These are phyloP conservation scores for apple (Malus domestica) DNA, from an alignment of 306 rosid genomes.

Conservation along the genomic window ASM211411v1 NC_041802.1:20835001-20835500, in stretches of 20 bases:
- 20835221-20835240: slow-evolving; percentile 28
- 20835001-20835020: slow-evolving; percentile 31
- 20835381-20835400: slow-evolving; percentile 37
- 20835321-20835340: slow-evolving; percentile 25
- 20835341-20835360: slow-evolving; percentile 20
- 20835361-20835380: slow-evolving; percentile 35
- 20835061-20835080: slow-evolving; percentile 55
- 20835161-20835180: slow-evolving; percentile 15
- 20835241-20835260: slow-evolving; percentile 27
- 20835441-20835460: neutral
- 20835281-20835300: slow-evolving; percentile 16
- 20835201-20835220: slow-evolving; percentile 21
- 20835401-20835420: slow-evolving; percentile 34
- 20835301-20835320: slow-evolving; percentile 24
- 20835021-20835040: slow-evolving; percentile 49
- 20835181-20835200: slow-evolving; percentile 21
- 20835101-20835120: slow-evolving; percentile 63
- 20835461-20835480: neutral
- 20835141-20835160: slow-evolving; percentile 23
- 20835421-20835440: slow-evolving; percentile 45
- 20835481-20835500: neutral
- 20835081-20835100: slow-evolving; percentile 87
- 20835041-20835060: slow-evolving; percentile 34
- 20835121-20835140: slow-evolving; percentile 34
- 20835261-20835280: slow-evolving; percentile 19